Percentiles rank a stretch among this genome's conserved stretches.
phyloP scores from a whole-genome alignment of 1,139 yeast genomes.

The Candida albicans region DNA sequence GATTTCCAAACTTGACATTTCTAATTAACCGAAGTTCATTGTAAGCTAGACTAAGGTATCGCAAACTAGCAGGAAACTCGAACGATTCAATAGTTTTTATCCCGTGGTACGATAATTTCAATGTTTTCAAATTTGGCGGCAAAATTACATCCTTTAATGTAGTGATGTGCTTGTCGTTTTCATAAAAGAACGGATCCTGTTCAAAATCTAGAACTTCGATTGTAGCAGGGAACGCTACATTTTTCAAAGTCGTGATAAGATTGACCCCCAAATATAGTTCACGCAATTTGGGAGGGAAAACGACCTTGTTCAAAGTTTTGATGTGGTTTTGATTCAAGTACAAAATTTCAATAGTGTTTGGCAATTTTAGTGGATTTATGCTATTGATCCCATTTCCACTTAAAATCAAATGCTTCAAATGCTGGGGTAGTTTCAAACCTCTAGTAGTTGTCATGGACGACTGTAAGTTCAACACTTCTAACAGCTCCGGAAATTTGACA shows the following conservation, averaged over 20 bases:
- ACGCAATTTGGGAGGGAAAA: slow-evolving; percentile 36
- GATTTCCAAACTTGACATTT: slow-evolving; percentile 38
- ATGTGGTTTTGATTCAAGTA: slow-evolving; percentile 44
- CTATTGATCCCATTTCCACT: slow-evolving; percentile 48
- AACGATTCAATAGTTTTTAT: slow-evolving; percentile 40
- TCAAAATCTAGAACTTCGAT: slow-evolving; percentile 43
- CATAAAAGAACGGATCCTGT: slow-evolving; percentile 41
- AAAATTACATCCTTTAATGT: slow-evolving; percentile 45
- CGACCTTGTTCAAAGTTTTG: slow-evolving; percentile 47
- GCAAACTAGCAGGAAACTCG: slow-evolving; percentile 39
- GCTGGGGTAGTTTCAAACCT: slow-evolving; percentile 43
- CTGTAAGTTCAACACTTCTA: slow-evolving; percentile 39
- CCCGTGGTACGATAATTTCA: slow-evolving; percentile 43
- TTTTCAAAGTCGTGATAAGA: slow-evolving; percentile 44
- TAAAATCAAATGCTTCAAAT: slow-evolving; percentile 31
- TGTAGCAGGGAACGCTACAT: slow-evolving; percentile 41
- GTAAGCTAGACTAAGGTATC: slow-evolving; percentile 36
- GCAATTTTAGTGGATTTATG: slow-evolving; percentile 47
- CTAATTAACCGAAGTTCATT: slow-evolving; percentile 42
- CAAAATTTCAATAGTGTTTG: slow-evolving; percentile 39
- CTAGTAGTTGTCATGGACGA: slow-evolving; percentile 49
- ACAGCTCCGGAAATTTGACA: slow-evolving; percentile 45
- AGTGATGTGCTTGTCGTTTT: slow-evolving; percentile 43
- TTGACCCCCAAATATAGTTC: slow-evolving; percentile 46
- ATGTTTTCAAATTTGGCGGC: slow-evolving; percentile 36